Base-by-base conservation (phyloP, 2,329 filamentous ascomycete species). In the Penicillium hordei region DNA sequence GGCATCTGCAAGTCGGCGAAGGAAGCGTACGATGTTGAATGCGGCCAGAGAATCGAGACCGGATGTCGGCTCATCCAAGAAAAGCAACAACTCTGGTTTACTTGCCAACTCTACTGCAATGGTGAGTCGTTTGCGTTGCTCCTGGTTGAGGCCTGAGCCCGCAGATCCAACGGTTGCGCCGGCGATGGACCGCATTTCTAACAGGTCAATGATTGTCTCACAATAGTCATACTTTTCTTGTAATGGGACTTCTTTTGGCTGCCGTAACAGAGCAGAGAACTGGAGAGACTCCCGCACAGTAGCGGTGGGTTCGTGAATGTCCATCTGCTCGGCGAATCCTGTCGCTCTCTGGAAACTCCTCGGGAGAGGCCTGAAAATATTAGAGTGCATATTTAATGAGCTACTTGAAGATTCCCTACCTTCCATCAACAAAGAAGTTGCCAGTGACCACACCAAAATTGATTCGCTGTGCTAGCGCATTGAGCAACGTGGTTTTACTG, bases 1-100 rank as follows among this genome's bases (percentile, higher is more conserved):
- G 3, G 89, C 89, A n/a, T 85, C 82, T 1, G 85, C 83, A 2
- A 88, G 76, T 65, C 86, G 86, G 4, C 83, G 79, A 8, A 88
- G 73, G 61, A 88, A 86, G 0, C 83, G 79, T 2, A 86, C 79
- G 60, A 87, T 87, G 62, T 86, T 85, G 63, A 83, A 87, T 0
- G 89, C 88, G 5, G 87, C 86, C 54, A 88, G 83, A 3, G 86
- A 87, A 63, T 91, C 89, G 0, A 91, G 78, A 19, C 86, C 85
- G 0, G 82, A 86, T 0, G 85, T 87, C 0, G 85, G 85, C 61
- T 87, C 85, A 57, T 87, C 85, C 0, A 87, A 72, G 69, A 87
- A 87, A 52, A 86, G 79, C 0, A 87, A 83, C 80, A 49, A 76
- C 31, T 83, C 82, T 0, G 84, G 85, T 67, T 86, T 86, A 5